Evolutionary conservation across 1,284 basidiomycete species (phyloP).

Genomic region (Mycosarcoma mackinlayi): DNA sequence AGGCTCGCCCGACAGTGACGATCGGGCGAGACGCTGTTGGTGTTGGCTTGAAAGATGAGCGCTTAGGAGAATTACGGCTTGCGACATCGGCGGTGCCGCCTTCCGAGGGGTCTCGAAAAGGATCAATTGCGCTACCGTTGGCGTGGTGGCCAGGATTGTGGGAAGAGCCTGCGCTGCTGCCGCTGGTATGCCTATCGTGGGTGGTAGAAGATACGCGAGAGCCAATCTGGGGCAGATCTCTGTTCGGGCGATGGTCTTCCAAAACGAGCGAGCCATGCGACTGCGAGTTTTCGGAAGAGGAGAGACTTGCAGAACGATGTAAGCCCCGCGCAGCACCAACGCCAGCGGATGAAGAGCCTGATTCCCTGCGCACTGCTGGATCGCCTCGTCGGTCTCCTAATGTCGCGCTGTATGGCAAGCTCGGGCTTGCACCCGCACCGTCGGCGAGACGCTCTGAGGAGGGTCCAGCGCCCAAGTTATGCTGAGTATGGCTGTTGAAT

Average conservation of each 20-base stretch:
- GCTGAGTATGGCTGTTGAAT: slow-evolving; percentile 1
- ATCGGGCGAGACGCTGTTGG: slow-evolving; percentile 49
- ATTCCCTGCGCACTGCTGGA: slow-evolving; percentile 11
- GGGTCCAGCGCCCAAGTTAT: slow-evolving; percentile 39
- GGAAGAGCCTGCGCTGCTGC: slow-evolving; percentile 7
- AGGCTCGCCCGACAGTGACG: slow-evolving; percentile 54
- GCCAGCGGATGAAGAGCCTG: slow-evolving; percentile 8
- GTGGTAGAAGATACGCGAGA: slow-evolving; percentile 26
- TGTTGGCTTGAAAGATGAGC: slow-evolving; percentile 30
- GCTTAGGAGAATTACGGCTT: slow-evolving; percentile 2
- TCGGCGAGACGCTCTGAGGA: slow-evolving; percentile 48
- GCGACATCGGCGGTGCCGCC: background rate
- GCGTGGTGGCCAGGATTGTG: background rate
- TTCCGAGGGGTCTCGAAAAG: slow-evolving; percentile 38
- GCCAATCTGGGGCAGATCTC: slow-evolving; percentile 35
- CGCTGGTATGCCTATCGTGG: slow-evolving; percentile 11
- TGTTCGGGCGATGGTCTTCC: slow-evolving; percentile 39
- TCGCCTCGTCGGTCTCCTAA: slow-evolving; percentile 5
- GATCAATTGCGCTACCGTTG: slow-evolving; percentile 19
- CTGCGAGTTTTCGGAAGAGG: slow-evolving; percentile 31
- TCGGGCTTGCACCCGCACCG: slow-evolving; percentile 14
- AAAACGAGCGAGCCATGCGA: slow-evolving; percentile 25
- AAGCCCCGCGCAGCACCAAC: slow-evolving; percentile 12
- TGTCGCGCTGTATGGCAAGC: slow-evolving; percentile 6
- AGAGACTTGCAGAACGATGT: slow-evolving; percentile 24